Conservation (phyloP, 371 early-diverging fungal species). For the Phascolomyces articulosus region DNA sequence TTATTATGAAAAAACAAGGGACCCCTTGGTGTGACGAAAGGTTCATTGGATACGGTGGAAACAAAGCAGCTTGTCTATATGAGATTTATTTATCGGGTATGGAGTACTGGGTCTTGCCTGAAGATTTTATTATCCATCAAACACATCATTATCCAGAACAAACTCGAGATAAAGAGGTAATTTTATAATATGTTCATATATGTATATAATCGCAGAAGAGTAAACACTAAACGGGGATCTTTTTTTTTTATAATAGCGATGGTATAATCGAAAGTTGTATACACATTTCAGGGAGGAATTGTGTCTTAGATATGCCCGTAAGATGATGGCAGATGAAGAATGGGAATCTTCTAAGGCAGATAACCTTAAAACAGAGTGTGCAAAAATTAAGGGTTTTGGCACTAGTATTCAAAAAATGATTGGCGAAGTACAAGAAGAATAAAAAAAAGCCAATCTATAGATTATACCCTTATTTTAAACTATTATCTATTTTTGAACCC, state of each 20-base stretch:
- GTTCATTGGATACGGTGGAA: conserved; percentile 60
- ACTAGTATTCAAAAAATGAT: conserved; percentile 1
- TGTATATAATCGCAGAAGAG: conserved; percentile 55
- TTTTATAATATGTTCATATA: background rate
- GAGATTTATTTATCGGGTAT: conserved; percentile 59
- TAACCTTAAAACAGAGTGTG: conserved; percentile 59
- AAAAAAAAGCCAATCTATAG: no score
- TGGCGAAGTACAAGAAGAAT: background rate
- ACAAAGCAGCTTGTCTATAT: conserved; percentile 64
- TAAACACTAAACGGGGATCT: no score
- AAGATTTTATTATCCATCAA: conserved; percentile 60
- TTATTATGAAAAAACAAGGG: conserved; percentile 49
- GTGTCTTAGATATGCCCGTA: conserved; percentile 64
- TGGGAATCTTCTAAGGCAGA: conserved; percentile 49
- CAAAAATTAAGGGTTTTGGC: conserved; percentile 51
- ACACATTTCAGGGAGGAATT: conserved; percentile 67
- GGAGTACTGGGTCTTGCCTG: conserved; percentile 58
- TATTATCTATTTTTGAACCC: no score
- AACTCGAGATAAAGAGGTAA: conserved; percentile 45
- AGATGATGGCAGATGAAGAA: conserved; percentile 53
- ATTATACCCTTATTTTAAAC: no score
- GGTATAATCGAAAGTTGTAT: conserved; percentile 65
- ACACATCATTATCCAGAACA: conserved; percentile 56
- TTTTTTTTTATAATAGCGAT: conserved; percentile 37
- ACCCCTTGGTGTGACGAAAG: conserved; percentile 66